Conservation (phyloP, 768 basidiomycete genomes). For the Sarcodon aspratus region DNA sequence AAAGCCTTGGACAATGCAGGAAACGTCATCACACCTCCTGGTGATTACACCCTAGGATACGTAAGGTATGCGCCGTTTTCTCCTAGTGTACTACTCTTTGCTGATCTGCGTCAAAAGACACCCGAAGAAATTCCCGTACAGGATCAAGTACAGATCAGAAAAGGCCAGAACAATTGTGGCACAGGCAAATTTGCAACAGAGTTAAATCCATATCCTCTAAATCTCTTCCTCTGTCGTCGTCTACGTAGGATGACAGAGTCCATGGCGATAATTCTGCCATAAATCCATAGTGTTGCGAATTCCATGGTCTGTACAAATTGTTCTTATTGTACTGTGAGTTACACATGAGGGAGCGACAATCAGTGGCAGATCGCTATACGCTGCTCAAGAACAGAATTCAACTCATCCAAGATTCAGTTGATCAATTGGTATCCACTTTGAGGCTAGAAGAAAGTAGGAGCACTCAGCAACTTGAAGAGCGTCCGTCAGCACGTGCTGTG, state of each 20-base stretch:
- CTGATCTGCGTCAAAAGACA: not conserved
- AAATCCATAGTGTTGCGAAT: not conserved
- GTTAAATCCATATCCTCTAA: not conserved
- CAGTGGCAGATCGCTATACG: no score
- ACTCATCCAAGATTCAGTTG: no score
- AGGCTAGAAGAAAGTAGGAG: no score
- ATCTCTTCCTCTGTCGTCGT: not conserved
- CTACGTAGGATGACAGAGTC: not conserved
- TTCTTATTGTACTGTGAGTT: not conserved
- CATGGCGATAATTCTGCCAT: not conserved
- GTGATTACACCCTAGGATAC: constrained; percentile 30
- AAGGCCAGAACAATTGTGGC: not conserved
- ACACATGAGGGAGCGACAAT: not conserved
- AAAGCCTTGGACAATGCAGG: constrained; percentile 30
- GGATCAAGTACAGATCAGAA: not conserved
- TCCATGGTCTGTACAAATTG: not conserved
- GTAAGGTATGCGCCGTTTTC: constrained; percentile 24
- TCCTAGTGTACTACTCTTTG: not conserved
- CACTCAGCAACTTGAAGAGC: no score
- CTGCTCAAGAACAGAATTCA: no score
- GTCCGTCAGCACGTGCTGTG: no score
- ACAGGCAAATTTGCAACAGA: not conserved
- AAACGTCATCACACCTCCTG: constrained; percentile 23
- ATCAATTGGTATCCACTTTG: no score
- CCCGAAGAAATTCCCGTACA: not conserved